Evolutionary conservation across 192 early-diverging fungal genomes (phyloP), one percentile per base, ranked within the genome.

Genomic region (Linnemannia schmuckeri): DNA sequence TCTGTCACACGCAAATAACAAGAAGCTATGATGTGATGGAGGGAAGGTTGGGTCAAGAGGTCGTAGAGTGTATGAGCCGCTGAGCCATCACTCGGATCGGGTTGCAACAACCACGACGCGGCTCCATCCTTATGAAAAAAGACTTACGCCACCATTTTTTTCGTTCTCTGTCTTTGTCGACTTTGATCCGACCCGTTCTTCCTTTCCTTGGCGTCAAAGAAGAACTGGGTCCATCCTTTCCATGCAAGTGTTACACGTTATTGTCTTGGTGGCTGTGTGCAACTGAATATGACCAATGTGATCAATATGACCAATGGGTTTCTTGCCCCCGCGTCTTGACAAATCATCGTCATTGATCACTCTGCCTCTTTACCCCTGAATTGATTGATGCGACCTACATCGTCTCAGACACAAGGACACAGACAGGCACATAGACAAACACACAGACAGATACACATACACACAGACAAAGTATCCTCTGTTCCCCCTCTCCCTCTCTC

Each of bases 351-450:
- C 61, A 33, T 33, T 66, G 61, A 66, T 66, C 61, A 66, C 27
- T 18, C 52, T 33, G 30, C 4, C 27, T 27, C 27, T 9, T 66
- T 66, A 66, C 61, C 61, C 61, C 61, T 66, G 61, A 66, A 66
- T 52, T 52, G 49, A 52, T 18, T 20, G 49, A 52, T 52, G 49
- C 49, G 18, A 52, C 49, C 30, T 33, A 33, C 61, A 13, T 33
- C 9, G 61, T 66, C 30, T 66, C 61, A 66, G 57, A 66, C 61
- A 66, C 61, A 66, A 66, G 61, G 12, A 57, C 55, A 57, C n/a
- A 57, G 24, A 1, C 7, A 57, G 44, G 44, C 24, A 27, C 55
- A 57, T 1, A 27, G 6, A 27, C 55, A 57, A 6, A 15, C 37
- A 37, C 37, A 37, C 37, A 37, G 3, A 37, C 37, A 37, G 37